phyloP scores from a whole-genome alignment of 805 yeast species.

The Scheffersomyces amazonensis region DNA sequence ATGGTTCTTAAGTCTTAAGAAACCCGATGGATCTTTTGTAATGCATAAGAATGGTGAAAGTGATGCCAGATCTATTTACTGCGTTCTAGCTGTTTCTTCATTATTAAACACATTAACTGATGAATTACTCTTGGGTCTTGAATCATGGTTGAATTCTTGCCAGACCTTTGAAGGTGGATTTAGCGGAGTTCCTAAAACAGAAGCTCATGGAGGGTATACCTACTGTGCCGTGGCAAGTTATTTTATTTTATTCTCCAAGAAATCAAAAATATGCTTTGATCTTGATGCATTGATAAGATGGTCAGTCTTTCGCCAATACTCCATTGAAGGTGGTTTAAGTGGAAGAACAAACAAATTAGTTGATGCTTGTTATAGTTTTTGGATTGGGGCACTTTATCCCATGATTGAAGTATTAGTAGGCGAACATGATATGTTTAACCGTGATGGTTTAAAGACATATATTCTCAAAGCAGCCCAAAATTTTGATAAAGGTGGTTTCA shows the following conservation, averaged over 20 bases:
- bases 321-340: conserved; percentile 78
- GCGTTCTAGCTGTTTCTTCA: conserved; percentile 74
- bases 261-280: conserved; percentile 23
- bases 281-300: conserved; percentile 56
- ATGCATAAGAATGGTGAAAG: conserved; percentile 79
- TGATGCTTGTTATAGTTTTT: conserved; percentile 93
- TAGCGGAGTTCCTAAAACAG: conserved; percentile 73
- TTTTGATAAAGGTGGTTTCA: conserved; percentile 61
- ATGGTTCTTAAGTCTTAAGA: conserved; percentile 69
- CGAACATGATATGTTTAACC: conserved; percentile 37
- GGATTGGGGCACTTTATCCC: conserved; percentile 84
- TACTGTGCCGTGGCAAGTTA: conserved; percentile 77
- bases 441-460: conserved; percentile 61
- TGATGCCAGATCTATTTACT: conserved; percentile 84
- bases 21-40: conserved; percentile 68
- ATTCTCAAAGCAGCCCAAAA: conserved; percentile 76
- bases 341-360: conserved; percentile 94
- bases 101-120: conserved; percentile 61
- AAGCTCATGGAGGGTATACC: conserved; percentile 97
- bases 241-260: conserved; percentile 46
- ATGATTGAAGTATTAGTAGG: conserved; percentile 52
- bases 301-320: conserved; percentile 67
- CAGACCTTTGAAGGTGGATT: conserved; percentile 97
- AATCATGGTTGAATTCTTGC: conserved; percentile 62
- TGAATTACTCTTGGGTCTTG: conserved; percentile 51